Evolutionary conservation across 2,329 filamentous ascomycete genomes (phyloP), one percentile per base, ranked within the genome.

Genomic region (Ophiostoma fasciatum): DNA sequence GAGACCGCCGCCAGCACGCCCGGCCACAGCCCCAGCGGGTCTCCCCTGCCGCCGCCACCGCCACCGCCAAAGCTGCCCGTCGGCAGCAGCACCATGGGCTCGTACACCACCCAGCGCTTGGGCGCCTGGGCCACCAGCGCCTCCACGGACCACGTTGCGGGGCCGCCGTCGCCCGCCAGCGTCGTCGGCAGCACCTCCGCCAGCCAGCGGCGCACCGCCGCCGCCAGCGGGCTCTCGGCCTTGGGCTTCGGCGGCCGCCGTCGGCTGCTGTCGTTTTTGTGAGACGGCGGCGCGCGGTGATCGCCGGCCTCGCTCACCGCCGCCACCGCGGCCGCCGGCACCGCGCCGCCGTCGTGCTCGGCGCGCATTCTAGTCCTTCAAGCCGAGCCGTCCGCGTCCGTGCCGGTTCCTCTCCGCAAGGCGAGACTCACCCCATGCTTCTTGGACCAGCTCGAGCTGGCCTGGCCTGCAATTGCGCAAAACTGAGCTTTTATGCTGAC

Each of bases 61-160:
- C n/a, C n/a, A n/a, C n/a, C n/a, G n/a, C n/a, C n/a, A 53, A 78
- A 75, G 45, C 70, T 71, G 19, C 71, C 71, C 0, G 65, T 61
- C 0, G 74, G 71, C 2, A 78, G 59, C 13, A 78, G 58, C 5
- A 66, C 63, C 64, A 78, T 69, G 9, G 73, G 71, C 38, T 68
- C 66, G 46, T 78, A 78, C 11, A 68, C 57, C 0, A 66, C 66
- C 62, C 71, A 78, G 42, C 72, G 57, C 45, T 68, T 73, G 0
- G 74, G 72, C 3, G 64, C 60, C 28, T 55, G 50, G 10, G 45
- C 48, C 15, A 64, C 29, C 9, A 71, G 55, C 5, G 11, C 17
- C 6, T 33, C 31, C 1, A 35, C 4, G 10, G 33, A 17, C 28
- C 34, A 28, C 10, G 21, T 18, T 23, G 15, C 7, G 21, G 21